Conservation (phyloP, 208 protist species). For the Leishmania aethiopica region DNA sequence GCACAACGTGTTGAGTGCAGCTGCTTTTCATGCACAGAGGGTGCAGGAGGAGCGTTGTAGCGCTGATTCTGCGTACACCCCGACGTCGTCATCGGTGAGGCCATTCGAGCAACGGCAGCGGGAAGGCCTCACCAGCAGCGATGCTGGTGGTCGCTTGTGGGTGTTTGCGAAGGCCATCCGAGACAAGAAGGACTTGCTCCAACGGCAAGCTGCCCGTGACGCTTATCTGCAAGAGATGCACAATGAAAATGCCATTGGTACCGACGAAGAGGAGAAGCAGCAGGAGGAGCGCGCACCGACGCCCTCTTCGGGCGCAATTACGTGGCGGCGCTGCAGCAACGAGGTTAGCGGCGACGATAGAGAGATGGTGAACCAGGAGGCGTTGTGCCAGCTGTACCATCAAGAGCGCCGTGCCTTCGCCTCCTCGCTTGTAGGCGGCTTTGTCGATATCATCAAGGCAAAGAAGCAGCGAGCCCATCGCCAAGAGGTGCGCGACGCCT, state of each 20-base stretch:
- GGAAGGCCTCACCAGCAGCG: slow-evolving; percentile 2
- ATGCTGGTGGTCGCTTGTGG: slow-evolving; percentile 14
- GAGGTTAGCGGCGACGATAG: not conserved
- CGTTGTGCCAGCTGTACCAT: not conserved
- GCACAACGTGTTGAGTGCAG: not conserved
- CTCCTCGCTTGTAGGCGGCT: not conserved
- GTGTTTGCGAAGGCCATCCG: slow-evolving; percentile 9
- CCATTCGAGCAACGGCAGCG: not conserved
- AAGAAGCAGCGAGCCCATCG: slow-evolving; percentile 24
- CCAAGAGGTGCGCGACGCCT: slow-evolving; percentile 18
- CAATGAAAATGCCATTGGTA: not conserved
- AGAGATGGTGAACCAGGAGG: not conserved
- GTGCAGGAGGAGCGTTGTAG: not conserved
- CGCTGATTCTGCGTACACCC: not conserved
- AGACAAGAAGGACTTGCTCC: slow-evolving; percentile 12
- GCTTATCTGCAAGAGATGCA: slow-evolving; percentile 4
- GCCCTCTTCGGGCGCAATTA: not conserved
- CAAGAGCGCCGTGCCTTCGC: slow-evolving; percentile 5
- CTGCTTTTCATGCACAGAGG: not conserved
- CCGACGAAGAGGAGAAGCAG: not conserved
- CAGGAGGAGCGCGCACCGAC: not conserved
- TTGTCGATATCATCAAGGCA: slow-evolving; percentile 10
- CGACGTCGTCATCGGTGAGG: not conserved
- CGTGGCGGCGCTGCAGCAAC: not conserved
- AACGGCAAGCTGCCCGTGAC: slow-evolving; percentile 13